Evolutionary conservation across 2,329 filamentous ascomycete species (phyloP), one percentile per base, ranked within the genome.

Genomic region (Raffaelea deltoideospora): DNA sequence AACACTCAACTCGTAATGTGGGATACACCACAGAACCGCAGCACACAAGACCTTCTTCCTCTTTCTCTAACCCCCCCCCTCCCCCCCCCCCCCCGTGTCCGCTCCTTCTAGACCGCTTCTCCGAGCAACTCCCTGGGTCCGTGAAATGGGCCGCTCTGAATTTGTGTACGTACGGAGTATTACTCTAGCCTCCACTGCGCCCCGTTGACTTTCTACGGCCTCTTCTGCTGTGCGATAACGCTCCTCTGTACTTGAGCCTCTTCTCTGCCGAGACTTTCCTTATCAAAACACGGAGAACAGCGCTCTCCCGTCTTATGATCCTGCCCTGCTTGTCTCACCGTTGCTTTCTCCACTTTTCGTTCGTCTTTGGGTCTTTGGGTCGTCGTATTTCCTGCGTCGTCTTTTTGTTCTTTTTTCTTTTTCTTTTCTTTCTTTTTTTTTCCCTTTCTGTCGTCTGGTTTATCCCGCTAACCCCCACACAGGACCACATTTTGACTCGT

Each of bases 391-490:
- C 28, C 30, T 11, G 29, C 26, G 18, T 11, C 3, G 15, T 14
- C 21, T 35, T 13, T 5, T 3, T 33, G 22, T 1, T 4, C 18
- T 33, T 30, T 11, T 14, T 22, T 34, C 22, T 15, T 14, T 22
- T 10, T 28, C 13, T 24, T 17, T 24, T 15, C 21, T 23, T 22
- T 10, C n/a, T 8, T 10, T n/a, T 22, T 28, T 13, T 13, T 26
- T 15, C 30, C 31, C 8, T 7, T 20, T 15, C 26, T 29, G 29
- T 34, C 24, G 29, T 30, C 36, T 31, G 33, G 20, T 15, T 20
- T 11, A 30, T 43, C 34, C 29, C 41, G 41, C 45, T 45, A 45
- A 47, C 43, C 45, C 45, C 45, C 45, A 47, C 45, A 47, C 41
- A 47, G 42, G 38, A 37, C 40, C 45, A 45, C 43, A 38, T 35